A percentile compares a stretch with the other conserved stretches of the same genome.
Evolutionary conservation across 208 protist species (phyloP).

Genomic region (Leptomonas seymouri): DNA sequence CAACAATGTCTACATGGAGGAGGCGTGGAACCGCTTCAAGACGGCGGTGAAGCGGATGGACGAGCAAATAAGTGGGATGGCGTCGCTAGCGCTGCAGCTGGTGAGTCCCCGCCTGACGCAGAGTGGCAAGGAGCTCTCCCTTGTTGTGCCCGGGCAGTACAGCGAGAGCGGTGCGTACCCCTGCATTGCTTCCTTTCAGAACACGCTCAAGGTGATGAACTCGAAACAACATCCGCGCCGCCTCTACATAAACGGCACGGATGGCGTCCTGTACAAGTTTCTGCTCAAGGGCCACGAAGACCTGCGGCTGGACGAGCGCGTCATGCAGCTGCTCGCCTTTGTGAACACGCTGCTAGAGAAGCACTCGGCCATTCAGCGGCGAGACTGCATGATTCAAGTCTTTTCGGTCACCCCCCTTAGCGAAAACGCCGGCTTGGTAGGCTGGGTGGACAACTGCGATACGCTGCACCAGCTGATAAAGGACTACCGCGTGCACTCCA

Average conservation of each 20-base stretch:
- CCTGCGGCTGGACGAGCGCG: constrained; percentile 98
- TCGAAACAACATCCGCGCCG: constrained; percentile 99
- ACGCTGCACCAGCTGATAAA: constrained; percentile 93
- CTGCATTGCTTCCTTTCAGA: constrained; percentile 81
- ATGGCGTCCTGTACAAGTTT: constrained; percentile 98
- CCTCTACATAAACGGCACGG: constrained; percentile 96
- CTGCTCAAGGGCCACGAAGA: constrained; percentile 99
- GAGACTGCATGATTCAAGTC: constrained; percentile 90
- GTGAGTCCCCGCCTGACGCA: constrained; percentile 89
- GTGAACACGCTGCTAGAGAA: constrained; percentile 99
- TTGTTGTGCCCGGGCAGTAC: constrained; percentile 99
- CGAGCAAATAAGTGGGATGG: constrained; percentile 97
- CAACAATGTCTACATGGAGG: constrained; percentile 91
- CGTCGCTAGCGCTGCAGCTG: constrained; percentile 95
- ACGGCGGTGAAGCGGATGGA: constrained; percentile 94
- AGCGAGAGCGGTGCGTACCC: constrained; percentile 73
- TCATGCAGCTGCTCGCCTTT: constrained; percentile 99
- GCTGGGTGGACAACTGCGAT: constrained; percentile 98
- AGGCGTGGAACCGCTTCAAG: constrained; percentile 97
- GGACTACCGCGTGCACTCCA: constrained; percentile 85
- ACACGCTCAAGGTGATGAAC: constrained; percentile 94
- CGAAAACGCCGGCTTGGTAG: constrained; percentile 99
- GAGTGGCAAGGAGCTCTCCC: constrained; percentile 93
- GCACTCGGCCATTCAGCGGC: constrained; percentile 87
- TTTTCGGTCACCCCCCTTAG: constrained; percentile 99